phyloP scores from a whole-genome alignment of 306 rosid genomes.

The Corylus avellana region DNA sequence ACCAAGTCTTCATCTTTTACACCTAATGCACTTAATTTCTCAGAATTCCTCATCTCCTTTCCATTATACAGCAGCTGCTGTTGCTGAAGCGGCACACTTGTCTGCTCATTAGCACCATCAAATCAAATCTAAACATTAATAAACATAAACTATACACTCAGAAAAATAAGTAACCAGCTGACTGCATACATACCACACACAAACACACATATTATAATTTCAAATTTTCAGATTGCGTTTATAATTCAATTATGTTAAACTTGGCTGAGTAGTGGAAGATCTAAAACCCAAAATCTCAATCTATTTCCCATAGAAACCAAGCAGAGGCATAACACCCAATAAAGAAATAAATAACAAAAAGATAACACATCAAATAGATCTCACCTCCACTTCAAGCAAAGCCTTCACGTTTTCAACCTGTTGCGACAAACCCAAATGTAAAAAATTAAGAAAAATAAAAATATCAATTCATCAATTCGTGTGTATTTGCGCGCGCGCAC shows the following conservation, averaged over 20 bases:
- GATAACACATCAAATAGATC: conserved; percentile 20
- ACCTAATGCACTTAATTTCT: conserved; percentile 73
- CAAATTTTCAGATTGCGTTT: neutral
- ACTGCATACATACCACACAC: neutral
- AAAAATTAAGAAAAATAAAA: conserved; percentile 7
- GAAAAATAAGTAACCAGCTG: neutral
- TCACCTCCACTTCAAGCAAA: conserved; percentile 93
- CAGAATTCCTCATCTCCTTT: conserved; percentile 67
- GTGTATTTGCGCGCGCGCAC: too few relatives aligned
- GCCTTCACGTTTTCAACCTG: conserved; percentile 95
- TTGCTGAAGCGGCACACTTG: conserved; percentile 74
- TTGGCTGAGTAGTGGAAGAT: conserved; percentile 2
- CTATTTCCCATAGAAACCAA: conserved; percentile 9
- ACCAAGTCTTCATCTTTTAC: conserved; percentile 91
- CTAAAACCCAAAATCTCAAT: conserved; percentile 17
- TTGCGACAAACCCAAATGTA: neutral
- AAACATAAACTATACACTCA: neutral
- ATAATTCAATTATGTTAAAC: conserved; percentile 1
- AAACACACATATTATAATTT: neutral
- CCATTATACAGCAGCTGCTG: conserved; percentile 90
- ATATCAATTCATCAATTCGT: neutral
- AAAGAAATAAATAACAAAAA: neutral
- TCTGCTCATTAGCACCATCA: conserved; percentile 45
- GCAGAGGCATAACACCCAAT: neutral
- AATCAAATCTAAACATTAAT: conserved; percentile 32